phyloP scores from a whole-genome alignment of 208 protist species.

The Acanthamoeba healyi region DNA sequence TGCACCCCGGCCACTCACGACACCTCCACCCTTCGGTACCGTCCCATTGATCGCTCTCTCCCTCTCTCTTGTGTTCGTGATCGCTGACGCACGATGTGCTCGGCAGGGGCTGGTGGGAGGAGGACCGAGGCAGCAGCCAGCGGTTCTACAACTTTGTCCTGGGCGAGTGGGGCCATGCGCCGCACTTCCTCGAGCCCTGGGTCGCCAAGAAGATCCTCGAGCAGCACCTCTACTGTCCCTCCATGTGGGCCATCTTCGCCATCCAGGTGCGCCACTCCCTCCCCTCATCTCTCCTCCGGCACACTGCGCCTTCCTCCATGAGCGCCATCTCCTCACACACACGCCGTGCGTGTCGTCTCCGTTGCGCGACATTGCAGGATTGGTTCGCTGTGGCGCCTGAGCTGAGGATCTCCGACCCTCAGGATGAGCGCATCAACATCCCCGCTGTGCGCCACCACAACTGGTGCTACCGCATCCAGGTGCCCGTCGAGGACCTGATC shows the following conservation, averaged over 20 bases:
- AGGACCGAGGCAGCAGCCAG: slow-evolving; percentile 78
- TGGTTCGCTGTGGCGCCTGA: slow-evolving; percentile 39
- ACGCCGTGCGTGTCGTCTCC: background rate
- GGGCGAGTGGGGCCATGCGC: slow-evolving; percentile 80
- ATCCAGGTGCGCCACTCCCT: slow-evolving; percentile 70
- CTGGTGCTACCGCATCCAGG: slow-evolving; percentile 84
- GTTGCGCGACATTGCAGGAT: slow-evolving; percentile 61
- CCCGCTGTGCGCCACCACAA: slow-evolving; percentile 83
- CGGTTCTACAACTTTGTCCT: slow-evolving; percentile 82
- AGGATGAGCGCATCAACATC: slow-evolving; percentile 85
- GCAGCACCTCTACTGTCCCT: slow-evolving; percentile 81
- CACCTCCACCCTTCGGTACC: slow-evolving; percentile 78
- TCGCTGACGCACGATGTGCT: background rate
- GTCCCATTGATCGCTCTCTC: background rate
- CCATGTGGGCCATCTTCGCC: slow-evolving; percentile 84
- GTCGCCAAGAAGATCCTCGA: slow-evolving; percentile 77
- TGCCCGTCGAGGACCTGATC: slow-evolving; percentile 61
- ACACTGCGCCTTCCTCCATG: background rate
- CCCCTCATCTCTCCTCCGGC: background rate
- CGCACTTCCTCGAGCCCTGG: slow-evolving; percentile 81
- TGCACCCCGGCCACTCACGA: slow-evolving; percentile 83
- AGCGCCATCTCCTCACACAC: background rate
- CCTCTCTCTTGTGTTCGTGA: background rate
- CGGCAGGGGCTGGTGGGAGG: slow-evolving; percentile 84
- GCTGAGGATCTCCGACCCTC: slow-evolving; percentile 79